These are phyloP conservation scores for Collybia sp. DNA, from an alignment of 768 basidiomycete species.

Conservation along the genomic window DNA sequence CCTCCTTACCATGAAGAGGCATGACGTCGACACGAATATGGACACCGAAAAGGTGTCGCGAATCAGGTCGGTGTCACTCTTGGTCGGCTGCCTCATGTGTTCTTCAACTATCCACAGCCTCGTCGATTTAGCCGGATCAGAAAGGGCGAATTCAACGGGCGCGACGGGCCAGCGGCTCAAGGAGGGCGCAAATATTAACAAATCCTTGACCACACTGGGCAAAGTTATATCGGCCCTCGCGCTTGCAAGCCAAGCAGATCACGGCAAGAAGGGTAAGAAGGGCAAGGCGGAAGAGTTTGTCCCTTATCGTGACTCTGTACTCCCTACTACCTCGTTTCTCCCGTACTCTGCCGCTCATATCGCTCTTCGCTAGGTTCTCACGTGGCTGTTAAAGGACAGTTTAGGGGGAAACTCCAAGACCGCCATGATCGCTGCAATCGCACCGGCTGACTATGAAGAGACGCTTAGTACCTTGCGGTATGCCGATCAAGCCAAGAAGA, in stretches of 20 bases:
- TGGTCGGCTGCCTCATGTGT: constrained; percentile 3
- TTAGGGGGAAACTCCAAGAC: constrained; percentile 97
- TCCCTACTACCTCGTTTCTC: constrained; percentile 2
- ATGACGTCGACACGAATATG: constrained; percentile 79
- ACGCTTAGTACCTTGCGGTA: constrained; percentile 95
- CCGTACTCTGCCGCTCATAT: constrained; percentile 8
- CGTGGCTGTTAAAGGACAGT: constrained; percentile 98
- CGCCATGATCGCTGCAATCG: constrained; percentile 98
- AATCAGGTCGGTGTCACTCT: constrained; percentile 58
- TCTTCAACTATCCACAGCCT: constrained; percentile 42
- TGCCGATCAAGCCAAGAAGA: constrained; percentile 99
- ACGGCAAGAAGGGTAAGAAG: constrained; percentile 82
- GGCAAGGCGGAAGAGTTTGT: constrained; percentile 89
- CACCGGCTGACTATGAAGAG: constrained; percentile 98
- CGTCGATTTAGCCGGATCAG: constrained; percentile 95
- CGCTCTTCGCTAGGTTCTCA: constrained; percentile 63
- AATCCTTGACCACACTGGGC: constrained; percentile 94
- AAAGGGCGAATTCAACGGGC: constrained; percentile 95
- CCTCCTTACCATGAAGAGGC: constrained; percentile 87
- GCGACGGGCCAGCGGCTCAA: constrained; percentile 95
- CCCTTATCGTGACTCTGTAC: constrained; percentile 95
- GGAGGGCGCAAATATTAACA: constrained; percentile 99
- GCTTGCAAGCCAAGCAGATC: constrained; percentile 54
- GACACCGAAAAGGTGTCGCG: constrained; percentile 99
- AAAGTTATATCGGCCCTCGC: constrained; percentile 96